These are phyloP conservation scores for Tricladium varicosporioides DNA, from an alignment of 2,329 filamentous ascomycete genomes.

Conservation along the genomic window DNA sequence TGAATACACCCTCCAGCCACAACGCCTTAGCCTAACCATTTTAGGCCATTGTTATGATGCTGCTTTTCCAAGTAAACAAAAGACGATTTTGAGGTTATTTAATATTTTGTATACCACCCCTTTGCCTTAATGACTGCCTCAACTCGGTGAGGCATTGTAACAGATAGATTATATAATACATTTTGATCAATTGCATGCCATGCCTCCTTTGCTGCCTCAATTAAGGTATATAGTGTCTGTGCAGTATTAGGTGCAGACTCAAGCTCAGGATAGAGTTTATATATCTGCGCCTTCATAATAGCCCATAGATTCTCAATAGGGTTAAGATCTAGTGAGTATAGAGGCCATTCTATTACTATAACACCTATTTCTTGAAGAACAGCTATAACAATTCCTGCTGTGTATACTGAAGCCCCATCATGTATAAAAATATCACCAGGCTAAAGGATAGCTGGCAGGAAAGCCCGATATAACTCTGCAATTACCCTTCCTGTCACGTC, in stretches of 20 bases:
- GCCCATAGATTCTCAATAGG: conserved; percentile 10
- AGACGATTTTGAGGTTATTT: background rate
- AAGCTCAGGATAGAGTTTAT: conserved; percentile 3
- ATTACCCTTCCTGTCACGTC: background rate
- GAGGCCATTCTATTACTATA: conserved; percentile 7
- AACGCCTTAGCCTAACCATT: background rate
- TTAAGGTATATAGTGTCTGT: conserved; percentile 8
- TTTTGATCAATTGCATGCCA: conserved; percentile 10
- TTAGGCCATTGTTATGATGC: conserved; percentile 4
- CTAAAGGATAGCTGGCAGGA: background rate
- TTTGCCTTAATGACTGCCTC: conserved; percentile 13
- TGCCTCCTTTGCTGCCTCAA: conserved; percentile 4
- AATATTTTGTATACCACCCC: conserved; percentile 19
- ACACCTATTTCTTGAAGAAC: background rate
- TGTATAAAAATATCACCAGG: background rate
- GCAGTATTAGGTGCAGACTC: conserved; percentile 1
- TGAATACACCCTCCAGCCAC: background rate
- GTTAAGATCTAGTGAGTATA: conserved; percentile 11
- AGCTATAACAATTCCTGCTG: background rate
- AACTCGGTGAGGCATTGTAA: conserved; percentile 6
- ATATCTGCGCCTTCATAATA: conserved; percentile 4
- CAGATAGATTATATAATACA: conserved; percentile 4
- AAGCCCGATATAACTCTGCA: background rate
- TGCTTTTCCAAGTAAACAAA: background rate
- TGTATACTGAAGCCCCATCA: background rate